Percentiles rank a stretch among this genome's conserved stretches.
Evolutionary conservation across 805 yeast genomes (phyloP).

Genomic region (Zygotorulaspora sp.): DNA sequence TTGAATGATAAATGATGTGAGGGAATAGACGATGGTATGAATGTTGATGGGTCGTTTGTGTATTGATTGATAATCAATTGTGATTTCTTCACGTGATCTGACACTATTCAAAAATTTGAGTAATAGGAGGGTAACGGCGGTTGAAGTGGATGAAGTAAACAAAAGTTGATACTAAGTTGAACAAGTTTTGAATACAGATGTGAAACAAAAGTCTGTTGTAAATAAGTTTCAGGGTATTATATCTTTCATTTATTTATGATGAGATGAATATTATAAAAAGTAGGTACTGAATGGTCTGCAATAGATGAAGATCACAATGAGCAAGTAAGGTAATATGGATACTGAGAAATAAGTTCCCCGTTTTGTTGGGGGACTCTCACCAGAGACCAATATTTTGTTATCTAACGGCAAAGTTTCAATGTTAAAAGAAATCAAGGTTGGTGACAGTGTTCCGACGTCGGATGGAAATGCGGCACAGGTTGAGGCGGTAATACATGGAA

Average conservation of each 20-base stretch:
- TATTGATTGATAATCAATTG: neutral
- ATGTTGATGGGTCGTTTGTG: neutral
- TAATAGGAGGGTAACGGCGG: neutral
- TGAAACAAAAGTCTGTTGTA: no score
- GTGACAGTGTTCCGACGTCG: neutral
- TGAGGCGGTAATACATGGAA: neutral
- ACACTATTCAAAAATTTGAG: no score
- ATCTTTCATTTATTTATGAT: no score
- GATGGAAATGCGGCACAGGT: conserved; percentile 2
- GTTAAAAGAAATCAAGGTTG: neutral
- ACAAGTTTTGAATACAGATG: no score
- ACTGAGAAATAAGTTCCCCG: neutral
- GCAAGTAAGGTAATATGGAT: no score
- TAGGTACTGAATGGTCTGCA: no score
- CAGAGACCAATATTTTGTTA: neutral
- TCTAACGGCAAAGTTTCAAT: neutral
- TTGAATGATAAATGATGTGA: neutral
- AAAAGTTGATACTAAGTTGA: no score
- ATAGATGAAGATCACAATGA: no score
- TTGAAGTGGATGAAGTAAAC: neutral
- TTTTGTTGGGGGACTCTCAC: neutral
- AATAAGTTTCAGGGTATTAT: no score
- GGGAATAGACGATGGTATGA: no score
- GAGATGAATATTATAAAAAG: no score
- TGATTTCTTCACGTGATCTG: neutral